phyloP scores from a whole-genome alignment of 108 stramenopile genomes.

The Cyclotella atomus region DNA sequence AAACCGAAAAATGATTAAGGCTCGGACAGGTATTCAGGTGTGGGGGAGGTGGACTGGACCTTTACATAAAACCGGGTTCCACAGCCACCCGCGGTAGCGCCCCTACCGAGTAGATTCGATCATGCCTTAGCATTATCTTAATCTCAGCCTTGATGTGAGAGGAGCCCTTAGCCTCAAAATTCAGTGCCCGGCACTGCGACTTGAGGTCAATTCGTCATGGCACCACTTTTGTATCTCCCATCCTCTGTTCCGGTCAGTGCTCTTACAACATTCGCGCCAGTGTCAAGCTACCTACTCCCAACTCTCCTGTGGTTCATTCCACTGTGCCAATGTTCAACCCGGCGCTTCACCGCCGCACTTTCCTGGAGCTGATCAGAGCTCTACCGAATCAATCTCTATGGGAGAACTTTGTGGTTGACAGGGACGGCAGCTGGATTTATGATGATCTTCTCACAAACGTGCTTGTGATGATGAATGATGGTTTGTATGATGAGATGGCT shows the following conservation, averaged over 20 bases:
- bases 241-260: background rate
- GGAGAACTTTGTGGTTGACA: background rate
- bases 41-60: too few relatives aligned
- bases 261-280: background rate
- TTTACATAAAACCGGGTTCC: too few relatives aligned
- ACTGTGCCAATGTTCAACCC: background rate
- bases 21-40: too few relatives aligned
- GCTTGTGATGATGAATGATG: slow-evolving; percentile 1
- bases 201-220: background rate
- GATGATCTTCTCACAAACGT: background rate
- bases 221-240: background rate
- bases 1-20: too few relatives aligned
- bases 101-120: too few relatives aligned
- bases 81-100: too few relatives aligned
- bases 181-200: too few relatives aligned
- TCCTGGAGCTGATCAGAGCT: background rate
- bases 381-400: slow-evolving; percentile 1
- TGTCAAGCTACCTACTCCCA: background rate
- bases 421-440: background rate
- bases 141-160: too few relatives aligned
- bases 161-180: too few relatives aligned
- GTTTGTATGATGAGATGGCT: background rate
- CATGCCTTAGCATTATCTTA: too few relatives aligned
- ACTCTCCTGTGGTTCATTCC: background rate
- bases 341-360: background rate